Conservation (phyloP, 129 eudicot genomes). For the Daucus carota region DH1_v3.0 NC_030388.2:26346001-26346500, state of each 20-base stretch:
- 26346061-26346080: constrained; percentile 97
- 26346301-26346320: constrained; percentile 17
- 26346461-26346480: not conserved
- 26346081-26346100: constrained; percentile 92
- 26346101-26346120: constrained; percentile 91
- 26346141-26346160: constrained; percentile 98
- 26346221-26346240: constrained; percentile 99
- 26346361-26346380: no score
- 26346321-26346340: not conserved
- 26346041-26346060: constrained; percentile 95
- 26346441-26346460: not conserved
- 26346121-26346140: constrained; percentile 90
- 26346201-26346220: constrained; percentile 99
- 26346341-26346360: not conserved
- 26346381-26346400: not conserved
- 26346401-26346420: not conserved
- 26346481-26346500: not conserved
- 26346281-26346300: constrained; percentile 32
- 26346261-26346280: constrained; percentile 34
- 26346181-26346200: constrained; percentile 98
- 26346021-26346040: constrained; percentile 3
- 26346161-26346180: constrained; percentile 83
- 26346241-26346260: constrained; percentile 66
- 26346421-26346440: not conserved
- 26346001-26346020: no score